phyloP scores from a whole-genome alignment of 2,329 filamentous ascomycete species.

The Sclerotiophoma versabilis region DNA sequence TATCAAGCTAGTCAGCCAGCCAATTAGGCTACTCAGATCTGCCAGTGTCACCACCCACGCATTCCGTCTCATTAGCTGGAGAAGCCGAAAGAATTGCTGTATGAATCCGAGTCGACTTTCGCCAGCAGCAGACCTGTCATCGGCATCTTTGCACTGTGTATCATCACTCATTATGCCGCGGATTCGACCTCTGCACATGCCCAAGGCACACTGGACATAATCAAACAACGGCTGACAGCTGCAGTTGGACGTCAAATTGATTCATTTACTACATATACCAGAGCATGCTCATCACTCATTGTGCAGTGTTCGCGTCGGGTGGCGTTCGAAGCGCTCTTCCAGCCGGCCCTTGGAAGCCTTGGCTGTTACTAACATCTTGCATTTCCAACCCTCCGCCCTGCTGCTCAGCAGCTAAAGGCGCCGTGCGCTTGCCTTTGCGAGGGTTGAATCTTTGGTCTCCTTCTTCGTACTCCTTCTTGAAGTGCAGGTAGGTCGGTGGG shows the following conservation, averaged over 20 bases:
- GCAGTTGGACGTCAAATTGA: neutral
- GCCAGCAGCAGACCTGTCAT: neutral
- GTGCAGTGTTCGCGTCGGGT: constrained; percentile 19
- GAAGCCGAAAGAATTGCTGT: neutral
- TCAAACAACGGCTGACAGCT: neutral
- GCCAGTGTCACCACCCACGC: constrained; percentile 42
- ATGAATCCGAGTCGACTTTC: neutral
- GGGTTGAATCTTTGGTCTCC: constrained; percentile 85
- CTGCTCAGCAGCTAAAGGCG: constrained; percentile 58
- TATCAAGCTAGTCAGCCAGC: constrained; percentile 45
- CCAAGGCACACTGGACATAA: neutral
- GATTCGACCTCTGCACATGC: neutral
- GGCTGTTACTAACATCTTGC: constrained; percentile 57
- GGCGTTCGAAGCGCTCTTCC: constrained; percentile 28
- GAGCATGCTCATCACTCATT: constrained; percentile 10
- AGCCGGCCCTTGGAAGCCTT: constrained; percentile 46
- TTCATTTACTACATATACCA: constrained; percentile 12
- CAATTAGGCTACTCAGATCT: constrained; percentile 46
- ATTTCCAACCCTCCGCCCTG: constrained; percentile 72
- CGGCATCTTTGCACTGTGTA: neutral
- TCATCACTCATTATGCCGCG: neutral
- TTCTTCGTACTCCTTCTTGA: constrained; percentile 77
- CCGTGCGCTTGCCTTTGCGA: constrained; percentile 60
- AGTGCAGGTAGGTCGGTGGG: constrained; percentile 85
- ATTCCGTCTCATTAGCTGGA: constrained; percentile 26